Percentiles rank a stretch among this genome's conserved stretches.
Conservation (phyloP, 2,329 filamentous ascomycete genomes). For the Scedosporium aurantiacum region DNA sequence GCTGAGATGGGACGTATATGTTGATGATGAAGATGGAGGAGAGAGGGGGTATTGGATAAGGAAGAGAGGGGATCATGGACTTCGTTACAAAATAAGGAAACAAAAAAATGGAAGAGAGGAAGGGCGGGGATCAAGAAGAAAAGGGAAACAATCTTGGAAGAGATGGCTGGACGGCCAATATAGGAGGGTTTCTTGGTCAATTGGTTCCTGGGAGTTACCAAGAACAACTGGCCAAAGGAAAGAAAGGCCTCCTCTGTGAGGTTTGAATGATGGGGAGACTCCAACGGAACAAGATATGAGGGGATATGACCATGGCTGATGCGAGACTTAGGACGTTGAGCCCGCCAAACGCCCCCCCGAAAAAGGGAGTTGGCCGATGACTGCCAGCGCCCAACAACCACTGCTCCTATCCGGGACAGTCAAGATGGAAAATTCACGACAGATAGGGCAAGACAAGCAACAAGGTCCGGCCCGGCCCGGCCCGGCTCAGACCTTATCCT, state of each 20-base stretch:
- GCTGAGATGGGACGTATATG: too few relatives aligned
- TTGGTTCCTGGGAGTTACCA: not conserved
- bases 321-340: too few relatives aligned
- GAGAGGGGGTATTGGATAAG: not conserved
- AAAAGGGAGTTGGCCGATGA: too few relatives aligned
- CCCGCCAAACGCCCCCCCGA: too few relatives aligned
- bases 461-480: not conserved
- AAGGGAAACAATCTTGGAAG: not conserved
- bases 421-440: not conserved
- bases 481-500: not conserved
- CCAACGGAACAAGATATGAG: too few relatives aligned
- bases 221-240: not conserved
- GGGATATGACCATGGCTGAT: too few relatives aligned
- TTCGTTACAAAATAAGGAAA: not conserved
- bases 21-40: not conserved
- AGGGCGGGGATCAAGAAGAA: not conserved
- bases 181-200: not conserved
- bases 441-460: not conserved
- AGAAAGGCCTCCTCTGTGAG: not conserved
- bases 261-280: too few relatives aligned
- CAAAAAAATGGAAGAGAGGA: not conserved
- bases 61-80: not conserved
- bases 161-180: not conserved
- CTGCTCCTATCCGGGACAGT: not conserved
- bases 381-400: not conserved